Evolutionary conservation across 805 yeast species (phyloP).

Genomic region (Zygoascus biomembranicola): DNA sequence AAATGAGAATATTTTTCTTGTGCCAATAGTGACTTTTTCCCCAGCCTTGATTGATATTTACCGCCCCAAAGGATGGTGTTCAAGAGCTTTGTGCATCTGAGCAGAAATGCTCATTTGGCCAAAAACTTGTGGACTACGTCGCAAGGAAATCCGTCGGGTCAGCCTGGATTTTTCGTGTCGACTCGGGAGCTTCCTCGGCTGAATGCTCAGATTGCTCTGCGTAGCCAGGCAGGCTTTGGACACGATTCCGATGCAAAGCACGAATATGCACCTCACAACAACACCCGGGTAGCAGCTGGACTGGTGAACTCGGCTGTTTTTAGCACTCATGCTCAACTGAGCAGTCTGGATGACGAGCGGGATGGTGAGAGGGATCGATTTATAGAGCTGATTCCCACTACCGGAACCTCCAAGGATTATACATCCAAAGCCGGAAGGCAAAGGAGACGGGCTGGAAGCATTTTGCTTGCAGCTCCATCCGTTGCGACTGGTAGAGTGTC

Average conservation of each 20-base stretch:
- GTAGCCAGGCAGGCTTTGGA: slow-evolving; percentile 8
- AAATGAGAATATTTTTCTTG: too few relatives aligned
- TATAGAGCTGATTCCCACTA: neutral
- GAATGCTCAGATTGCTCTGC: slow-evolving; percentile 28
- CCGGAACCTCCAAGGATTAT: neutral
- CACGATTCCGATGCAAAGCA: slow-evolving; percentile 2
- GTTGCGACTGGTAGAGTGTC: neutral
- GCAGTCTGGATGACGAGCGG: slow-evolving; percentile 19
- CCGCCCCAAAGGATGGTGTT: slow-evolving; percentile 23
- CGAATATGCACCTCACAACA: neutral
- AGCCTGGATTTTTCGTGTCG: slow-evolving; percentile 33
- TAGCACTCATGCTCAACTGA: slow-evolving; percentile 9
- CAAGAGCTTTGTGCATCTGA: slow-evolving; percentile 30
- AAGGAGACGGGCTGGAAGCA: neutral
- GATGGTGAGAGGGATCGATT: slow-evolving; percentile 8
- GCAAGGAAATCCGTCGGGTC: slow-evolving; percentile 15
- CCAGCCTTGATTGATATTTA: too few relatives aligned
- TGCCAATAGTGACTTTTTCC: too few relatives aligned
- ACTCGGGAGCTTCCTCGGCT: slow-evolving; percentile 33
- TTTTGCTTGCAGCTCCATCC: neutral
- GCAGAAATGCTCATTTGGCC: slow-evolving; percentile 33
- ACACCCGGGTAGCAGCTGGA: neutral
- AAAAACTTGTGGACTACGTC: slow-evolving; percentile 30
- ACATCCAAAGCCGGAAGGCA: neutral
- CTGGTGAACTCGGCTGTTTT: neutral